These are phyloP conservation scores for Globisporangium iwayamae DNA, from an alignment of 352 stramenopile genomes.

Conservation along the genomic window DNA sequence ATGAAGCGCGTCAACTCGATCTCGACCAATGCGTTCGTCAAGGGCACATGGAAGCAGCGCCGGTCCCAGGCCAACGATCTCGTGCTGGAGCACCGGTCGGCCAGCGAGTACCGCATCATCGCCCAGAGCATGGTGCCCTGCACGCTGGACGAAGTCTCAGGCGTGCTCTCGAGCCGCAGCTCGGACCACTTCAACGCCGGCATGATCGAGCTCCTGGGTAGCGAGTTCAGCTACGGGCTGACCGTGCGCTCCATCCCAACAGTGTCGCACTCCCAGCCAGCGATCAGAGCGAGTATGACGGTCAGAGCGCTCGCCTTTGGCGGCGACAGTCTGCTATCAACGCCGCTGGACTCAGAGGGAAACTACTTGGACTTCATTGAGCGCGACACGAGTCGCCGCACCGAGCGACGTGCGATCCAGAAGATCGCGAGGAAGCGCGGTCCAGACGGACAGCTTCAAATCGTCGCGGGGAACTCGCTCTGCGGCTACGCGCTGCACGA, in stretches of 20 bases:
- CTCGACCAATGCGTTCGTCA: constrained; percentile 14
- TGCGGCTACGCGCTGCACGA: constrained; percentile 25
- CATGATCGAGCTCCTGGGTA: constrained; percentile 27
- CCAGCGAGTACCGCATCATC: constrained; percentile 19
- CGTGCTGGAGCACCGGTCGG: constrained; percentile 15
- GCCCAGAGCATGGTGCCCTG: constrained; percentile 21
- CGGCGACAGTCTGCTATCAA: constrained; percentile 8
- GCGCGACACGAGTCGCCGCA: constrained; percentile 1
- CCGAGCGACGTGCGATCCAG: constrained; percentile 16
- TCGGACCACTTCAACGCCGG: constrained; percentile 27
- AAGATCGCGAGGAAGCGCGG: constrained; percentile 6
- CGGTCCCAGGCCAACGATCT: constrained; percentile 8
- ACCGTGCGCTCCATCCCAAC: constrained; percentile 18
- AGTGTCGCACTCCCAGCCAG: background rate
- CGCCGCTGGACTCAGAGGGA: constrained; percentile 8
- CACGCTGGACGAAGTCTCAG: constrained; percentile 20
- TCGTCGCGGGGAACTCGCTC: constrained; percentile 9
- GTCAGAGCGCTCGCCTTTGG: constrained; percentile 22
- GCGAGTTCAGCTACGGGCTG: constrained; percentile 23
- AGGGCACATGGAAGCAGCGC: constrained; percentile 17
- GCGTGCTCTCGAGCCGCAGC: constrained; percentile 19
- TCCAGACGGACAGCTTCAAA: constrained; percentile 2
- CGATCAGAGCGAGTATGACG: constrained; percentile 9
- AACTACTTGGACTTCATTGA: constrained; percentile 26
- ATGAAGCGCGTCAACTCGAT: constrained; percentile 14